Evolutionary conservation across 169 alveolate species (phyloP), one percentile per base, ranked within the genome.

Genomic region (Cryptosporidium parvum): DNA sequence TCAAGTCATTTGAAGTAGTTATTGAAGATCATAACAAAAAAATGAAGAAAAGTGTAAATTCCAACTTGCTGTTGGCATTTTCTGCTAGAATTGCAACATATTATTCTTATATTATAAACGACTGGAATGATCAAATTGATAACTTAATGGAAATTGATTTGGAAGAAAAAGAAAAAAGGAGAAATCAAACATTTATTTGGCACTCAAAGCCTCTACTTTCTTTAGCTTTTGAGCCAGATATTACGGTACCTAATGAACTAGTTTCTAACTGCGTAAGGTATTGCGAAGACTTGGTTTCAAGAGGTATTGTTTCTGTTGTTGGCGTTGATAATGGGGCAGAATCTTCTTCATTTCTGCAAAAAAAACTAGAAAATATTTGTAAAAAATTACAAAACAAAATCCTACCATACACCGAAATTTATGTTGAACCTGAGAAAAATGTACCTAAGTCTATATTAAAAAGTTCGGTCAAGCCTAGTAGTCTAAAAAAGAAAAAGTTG

Each of bases 171-270:
- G 48, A 39, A n/a, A 80, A 65, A 16, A 53, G 16, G 6, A 33
- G 51, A 33, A 33, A 45, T 12, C 89, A 69, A 26, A 80, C 75
- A 80, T 80, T 80, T 35, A 80, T 42, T 59, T 80, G 89, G 89
- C 42, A 80, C 35, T 59, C 69, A 35, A 59, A 62, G 18, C 73
- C 75, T 3, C 31, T 62, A 16, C 33, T 80, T 37, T 65, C 89
- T 7, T 65, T 80, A 23, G 48, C 45, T 37, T 80, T 80, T 59
- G 89, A 80, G 44, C 89, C 89, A 37, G 89, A 80, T 65, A 80
- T 80, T 59, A 44, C 68, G 9, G 18, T 62, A 44, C 89, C 89
- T n/a, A 53, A 80, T 35, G 80, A 80, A 65, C 48, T 80, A 9
- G 35, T 80, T 80, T 62, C 89, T 33, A 80, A 80, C 62, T 80